These are phyloP conservation scores for Carex sylvatica DNA, from an alignment of 202 grass and related monocot species.

Conservation along the genomic window DNA sequence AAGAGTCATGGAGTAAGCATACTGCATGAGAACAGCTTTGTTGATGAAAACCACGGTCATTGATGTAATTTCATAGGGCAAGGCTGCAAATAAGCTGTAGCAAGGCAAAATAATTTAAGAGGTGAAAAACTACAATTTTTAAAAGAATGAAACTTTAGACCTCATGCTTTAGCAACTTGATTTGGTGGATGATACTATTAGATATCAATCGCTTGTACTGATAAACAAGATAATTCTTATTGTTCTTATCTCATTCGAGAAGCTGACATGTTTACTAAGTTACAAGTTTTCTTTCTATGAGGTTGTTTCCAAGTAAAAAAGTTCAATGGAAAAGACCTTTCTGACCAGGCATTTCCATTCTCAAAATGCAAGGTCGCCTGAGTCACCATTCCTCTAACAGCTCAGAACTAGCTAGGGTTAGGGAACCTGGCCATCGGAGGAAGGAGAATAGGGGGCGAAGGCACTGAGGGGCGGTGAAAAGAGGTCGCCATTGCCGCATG, in stretches of 20 bases:
- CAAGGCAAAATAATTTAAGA: slow-evolving; percentile 3
- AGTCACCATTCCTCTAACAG: too few species aligned
- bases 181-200: neutral
- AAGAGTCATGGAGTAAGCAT: slow-evolving; percentile 89
- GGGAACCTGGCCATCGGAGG: too few species aligned
- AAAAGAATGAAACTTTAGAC: neutral
- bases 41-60: slow-evolving; percentile 98
- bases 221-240: neutral
- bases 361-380: too few species aligned
- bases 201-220: neutral
- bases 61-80: slow-evolving; percentile 86
- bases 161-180: neutral
- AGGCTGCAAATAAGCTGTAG: slow-evolving; percentile 71
- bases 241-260: neutral
- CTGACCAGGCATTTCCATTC: neutral
- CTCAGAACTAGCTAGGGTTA: too few species aligned
- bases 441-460: too few species aligned
- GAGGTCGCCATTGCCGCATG: too few species aligned
- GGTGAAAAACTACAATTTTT: neutral
- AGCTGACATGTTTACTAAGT: neutral
- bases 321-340: neutral
- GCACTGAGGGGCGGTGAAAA: too few species aligned
- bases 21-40: slow-evolving; percentile 92
- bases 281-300: neutral
- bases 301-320: neutral